Evolutionary conservation across 2,329 filamentous ascomycete genomes (phyloP).

Genomic region (Arthroderma sp.): DNA sequence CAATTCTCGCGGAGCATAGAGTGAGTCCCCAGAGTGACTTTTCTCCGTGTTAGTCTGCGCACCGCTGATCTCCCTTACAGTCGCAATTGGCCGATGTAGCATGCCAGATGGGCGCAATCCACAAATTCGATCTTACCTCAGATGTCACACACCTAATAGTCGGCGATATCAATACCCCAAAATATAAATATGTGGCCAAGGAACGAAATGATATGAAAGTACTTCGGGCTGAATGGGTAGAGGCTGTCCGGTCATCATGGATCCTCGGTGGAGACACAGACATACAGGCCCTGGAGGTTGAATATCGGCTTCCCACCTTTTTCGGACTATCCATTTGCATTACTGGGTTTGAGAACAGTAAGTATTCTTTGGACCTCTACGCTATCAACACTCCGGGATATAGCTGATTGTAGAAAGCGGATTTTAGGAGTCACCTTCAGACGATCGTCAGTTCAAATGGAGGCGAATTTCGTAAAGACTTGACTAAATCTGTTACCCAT

Average conservation of each 20-base stretch:
- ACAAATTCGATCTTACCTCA: conserved; percentile 86
- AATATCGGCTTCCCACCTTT: conserved; percentile 38
- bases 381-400: background rate
- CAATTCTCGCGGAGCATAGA: conserved; percentile 64
- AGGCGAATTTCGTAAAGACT: conserved; percentile 73
- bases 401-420: conserved; percentile 3
- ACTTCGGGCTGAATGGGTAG: conserved; percentile 72
- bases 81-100: conserved; percentile 39
- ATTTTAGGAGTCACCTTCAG: conserved; percentile 57
- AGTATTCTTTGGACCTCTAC: conserved; percentile 16
- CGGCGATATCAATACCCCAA: conserved; percentile 76
- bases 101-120: conserved; percentile 68
- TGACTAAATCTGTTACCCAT: conserved; percentile 77
- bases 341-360: conserved; percentile 58
- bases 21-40: conserved; percentile 39
- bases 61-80: conserved; percentile 17
- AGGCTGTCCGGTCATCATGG: conserved; percentile 69
- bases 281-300: conserved; percentile 53
- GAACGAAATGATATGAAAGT: conserved; percentile 76
- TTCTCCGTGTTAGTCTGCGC: background rate
- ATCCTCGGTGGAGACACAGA: conserved; percentile 65
- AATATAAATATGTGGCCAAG: conserved; percentile 90
- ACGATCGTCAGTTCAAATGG: conserved; percentile 57
- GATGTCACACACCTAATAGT: conserved; percentile 92
- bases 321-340: conserved; percentile 51